Conservation (phyloP, 169 alveolate genomes). For the Babesia sp. region DNA sequence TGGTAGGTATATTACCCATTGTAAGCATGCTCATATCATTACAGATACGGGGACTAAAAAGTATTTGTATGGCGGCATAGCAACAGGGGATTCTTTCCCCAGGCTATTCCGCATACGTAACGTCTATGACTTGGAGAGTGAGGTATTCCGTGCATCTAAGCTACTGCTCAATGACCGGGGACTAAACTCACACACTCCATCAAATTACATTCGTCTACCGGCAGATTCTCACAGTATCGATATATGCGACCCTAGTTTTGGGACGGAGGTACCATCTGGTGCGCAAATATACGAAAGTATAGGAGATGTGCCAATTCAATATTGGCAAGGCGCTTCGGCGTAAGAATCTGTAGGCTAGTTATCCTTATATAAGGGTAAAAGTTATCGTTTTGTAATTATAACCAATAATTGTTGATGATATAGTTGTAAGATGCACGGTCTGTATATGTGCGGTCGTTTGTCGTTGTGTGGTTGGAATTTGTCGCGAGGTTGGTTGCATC, state of each 20-base stretch:
- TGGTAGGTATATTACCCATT: neutral
- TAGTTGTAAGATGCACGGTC: too few relatives aligned
- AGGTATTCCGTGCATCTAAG: conserved; percentile 5
- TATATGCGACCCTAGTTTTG: neutral
- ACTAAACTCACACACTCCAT: neutral
- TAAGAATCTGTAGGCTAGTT: too few relatives aligned
- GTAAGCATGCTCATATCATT: neutral
- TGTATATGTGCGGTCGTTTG: too few relatives aligned
- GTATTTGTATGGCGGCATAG: conserved; percentile 19
- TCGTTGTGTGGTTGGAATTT: too few relatives aligned
- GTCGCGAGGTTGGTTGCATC: too few relatives aligned
- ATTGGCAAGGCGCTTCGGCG: too few relatives aligned
- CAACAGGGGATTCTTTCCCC: neutral
- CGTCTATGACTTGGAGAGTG: conserved; percentile 25
- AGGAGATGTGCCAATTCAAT: too few relatives aligned
- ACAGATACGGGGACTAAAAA: conserved; percentile 6
- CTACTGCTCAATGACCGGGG: neutral
- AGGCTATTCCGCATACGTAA: conserved; percentile 12
- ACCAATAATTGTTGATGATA: too few relatives aligned
- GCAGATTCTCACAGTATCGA: neutral
- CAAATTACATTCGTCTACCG: neutral
- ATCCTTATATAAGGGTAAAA: too few relatives aligned
- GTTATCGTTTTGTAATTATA: too few relatives aligned
- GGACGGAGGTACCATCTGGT: neutral
- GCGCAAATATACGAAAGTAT: neutral